A percentile compares a stretch with the other conserved stretches of the same genome.
phyloP scores from a whole-genome alignment of 345 rosid species.

The Melaleuca quinquenervia region DNA sequence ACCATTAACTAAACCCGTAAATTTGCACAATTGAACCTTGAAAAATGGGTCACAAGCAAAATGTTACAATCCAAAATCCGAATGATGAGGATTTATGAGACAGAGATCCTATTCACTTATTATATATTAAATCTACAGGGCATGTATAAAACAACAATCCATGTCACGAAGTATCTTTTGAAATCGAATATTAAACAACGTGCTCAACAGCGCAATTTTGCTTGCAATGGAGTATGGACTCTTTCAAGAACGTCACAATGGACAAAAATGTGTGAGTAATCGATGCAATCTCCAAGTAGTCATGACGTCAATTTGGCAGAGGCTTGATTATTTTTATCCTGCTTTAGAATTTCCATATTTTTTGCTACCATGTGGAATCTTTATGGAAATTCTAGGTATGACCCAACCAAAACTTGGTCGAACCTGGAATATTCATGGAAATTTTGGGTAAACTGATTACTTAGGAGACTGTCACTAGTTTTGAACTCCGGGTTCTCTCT shows the following conservation, averaged over 20 bases:
- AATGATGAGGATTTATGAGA: background rate
- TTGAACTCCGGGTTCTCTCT: no score
- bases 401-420: background rate
- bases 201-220: background rate
- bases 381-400: background rate
- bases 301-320: background rate
- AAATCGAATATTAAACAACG: background rate
- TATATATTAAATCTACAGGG: background rate
- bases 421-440: background rate
- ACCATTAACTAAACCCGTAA: no score
- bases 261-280: background rate
- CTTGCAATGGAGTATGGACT: background rate
- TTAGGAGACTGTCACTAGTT: background rate
- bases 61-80: no score
- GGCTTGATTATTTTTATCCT: background rate
- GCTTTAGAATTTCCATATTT: background rate
- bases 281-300: background rate
- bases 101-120: background rate
- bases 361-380: background rate
- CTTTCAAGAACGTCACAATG: background rate
- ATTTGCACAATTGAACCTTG: no score
- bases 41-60: no score
- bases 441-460: background rate
- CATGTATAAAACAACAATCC: background rate
- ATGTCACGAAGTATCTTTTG: rapidly evolving